These are phyloP conservation scores for Colletotrichum horii DNA, from an alignment of 2,329 filamentous ascomycete genomes.

Conservation along the genomic window DNA sequence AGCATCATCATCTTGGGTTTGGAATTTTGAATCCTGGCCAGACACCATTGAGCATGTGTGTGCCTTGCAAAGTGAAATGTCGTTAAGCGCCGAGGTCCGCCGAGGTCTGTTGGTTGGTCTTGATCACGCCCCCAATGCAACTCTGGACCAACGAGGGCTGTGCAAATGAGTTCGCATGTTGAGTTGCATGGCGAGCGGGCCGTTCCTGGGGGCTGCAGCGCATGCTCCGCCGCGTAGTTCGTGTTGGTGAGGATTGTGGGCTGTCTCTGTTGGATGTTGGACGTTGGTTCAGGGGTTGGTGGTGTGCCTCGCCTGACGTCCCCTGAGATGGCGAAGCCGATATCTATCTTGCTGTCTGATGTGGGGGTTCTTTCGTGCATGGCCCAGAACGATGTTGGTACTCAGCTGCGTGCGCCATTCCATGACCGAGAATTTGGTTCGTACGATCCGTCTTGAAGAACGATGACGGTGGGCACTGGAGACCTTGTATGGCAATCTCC, in stretches of 20 bases:
- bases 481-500: no score
- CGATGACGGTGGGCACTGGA: no score
- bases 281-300: neutral
- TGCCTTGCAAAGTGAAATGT: neutral
- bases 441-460: neutral
- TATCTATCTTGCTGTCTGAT: neutral
- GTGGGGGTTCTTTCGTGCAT: neutral
- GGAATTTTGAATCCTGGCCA: accelerated
- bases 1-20: neutral
- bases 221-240: neutral
- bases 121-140: neutral
- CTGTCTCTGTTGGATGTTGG: neutral
- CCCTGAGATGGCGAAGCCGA: neutral
- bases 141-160: neutral
- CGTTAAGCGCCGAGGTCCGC: neutral
- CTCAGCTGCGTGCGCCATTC: no score
- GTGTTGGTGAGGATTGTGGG: neutral
- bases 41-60: neutral
- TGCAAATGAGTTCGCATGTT: accelerated
- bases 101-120: neutral
- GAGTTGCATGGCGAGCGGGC: neutral
- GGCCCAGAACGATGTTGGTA: neutral
- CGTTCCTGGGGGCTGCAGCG: neutral
- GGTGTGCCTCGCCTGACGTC: neutral
- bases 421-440: neutral